Conservation (phyloP, 1,284 basidiomycete genomes). For the Cerioporus squamosus region DNA sequence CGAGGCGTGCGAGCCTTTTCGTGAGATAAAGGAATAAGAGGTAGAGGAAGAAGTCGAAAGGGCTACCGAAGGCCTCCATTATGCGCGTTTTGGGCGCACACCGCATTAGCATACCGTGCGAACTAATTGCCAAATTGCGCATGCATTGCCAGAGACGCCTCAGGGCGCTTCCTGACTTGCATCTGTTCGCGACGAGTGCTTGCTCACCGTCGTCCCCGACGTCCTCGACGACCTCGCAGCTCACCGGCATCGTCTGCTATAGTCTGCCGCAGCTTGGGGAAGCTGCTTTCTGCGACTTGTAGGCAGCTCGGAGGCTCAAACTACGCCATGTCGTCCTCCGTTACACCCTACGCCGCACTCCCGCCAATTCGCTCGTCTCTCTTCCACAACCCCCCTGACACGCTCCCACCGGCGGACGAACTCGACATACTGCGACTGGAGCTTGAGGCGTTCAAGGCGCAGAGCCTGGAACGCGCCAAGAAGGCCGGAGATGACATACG, state of each 20-base stretch:
- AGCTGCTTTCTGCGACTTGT: conserved; percentile 4
- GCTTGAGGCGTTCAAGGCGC: conserved; percentile 57
- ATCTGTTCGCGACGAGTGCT: conserved; percentile 30
- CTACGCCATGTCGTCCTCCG: conserved; percentile 47
- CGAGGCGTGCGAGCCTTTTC: neutral
- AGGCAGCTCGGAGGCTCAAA: conserved; percentile 12
- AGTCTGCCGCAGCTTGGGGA: conserved; percentile 3
- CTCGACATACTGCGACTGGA: conserved; percentile 68
- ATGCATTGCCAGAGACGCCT: conserved; percentile 9
- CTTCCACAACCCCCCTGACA: conserved; percentile 62
- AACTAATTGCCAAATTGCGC: conserved; percentile 12
- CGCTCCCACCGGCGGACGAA: conserved; percentile 72
- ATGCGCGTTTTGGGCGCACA: too few relatives aligned
- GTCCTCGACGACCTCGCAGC: conserved; percentile 9
- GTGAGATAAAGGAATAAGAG: neutral
- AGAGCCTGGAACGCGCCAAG: conserved; percentile 61
- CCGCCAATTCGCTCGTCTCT: conserved; percentile 55
- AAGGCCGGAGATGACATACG: conserved; percentile 73
- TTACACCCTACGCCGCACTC: conserved; percentile 50
- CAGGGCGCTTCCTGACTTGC: conserved; percentile 27
- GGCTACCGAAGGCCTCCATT: too few relatives aligned
- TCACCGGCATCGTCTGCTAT: conserved; percentile 5
- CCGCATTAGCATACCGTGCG: conserved; percentile 13
- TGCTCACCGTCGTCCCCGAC: conserved; percentile 16
- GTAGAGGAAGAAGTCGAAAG: neutral